Base-by-base conservation (phyloP, 441 rosid species). In the Eutrema salsugineum region DNA sequence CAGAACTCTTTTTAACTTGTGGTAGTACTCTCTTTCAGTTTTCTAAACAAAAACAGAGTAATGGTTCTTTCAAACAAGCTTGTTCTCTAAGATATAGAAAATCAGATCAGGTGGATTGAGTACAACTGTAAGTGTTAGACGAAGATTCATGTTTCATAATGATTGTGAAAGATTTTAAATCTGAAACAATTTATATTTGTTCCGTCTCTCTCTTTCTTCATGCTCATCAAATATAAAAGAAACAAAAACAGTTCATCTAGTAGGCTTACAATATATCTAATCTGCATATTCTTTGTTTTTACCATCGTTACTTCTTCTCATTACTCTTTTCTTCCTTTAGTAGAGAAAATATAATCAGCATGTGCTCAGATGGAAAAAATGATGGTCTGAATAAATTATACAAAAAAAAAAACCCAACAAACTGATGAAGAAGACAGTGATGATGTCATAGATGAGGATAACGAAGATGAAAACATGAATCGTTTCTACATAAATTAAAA, bases 51-150 rank as follows among this genome's bases (percentile, higher is more conserved):
- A n/a, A n/a, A n/a, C n/a, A n/a, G n/a, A n/a, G n/a, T n/a, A n/a
- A n/a, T 95, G 69, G 98, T 88, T 14, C 99, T 95, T 74, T 87
- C 99, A 39, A 93, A 91, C 82, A 95, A 93, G 88, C 91, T 95
- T 24, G 98, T 95, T 59, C 63, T 95, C 58, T 95, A 91, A 71
- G 98, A 95, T 85, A 89, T 95, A 11, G 96, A 91, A 72, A 86
- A 83, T 14, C 98, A 93, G 80, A 60, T 43, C 61, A 97, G 97
- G 46, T 95, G 99, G 99, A 91, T 94, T 1, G 99, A 95, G 59
- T 95, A 95, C 78, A 91, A 95, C 81, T 93, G 99, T 91, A 82
- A 88, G 98, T 65, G 38, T 14, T 22, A 33, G 12, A 11, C 57
- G 39, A 55, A 22, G 40, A 39, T 38, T 69, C 47, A 63, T 39